Base-by-base conservation (phyloP, 2,329 filamentous ascomycete genomes). In the Trichoderma sp. region DNA sequence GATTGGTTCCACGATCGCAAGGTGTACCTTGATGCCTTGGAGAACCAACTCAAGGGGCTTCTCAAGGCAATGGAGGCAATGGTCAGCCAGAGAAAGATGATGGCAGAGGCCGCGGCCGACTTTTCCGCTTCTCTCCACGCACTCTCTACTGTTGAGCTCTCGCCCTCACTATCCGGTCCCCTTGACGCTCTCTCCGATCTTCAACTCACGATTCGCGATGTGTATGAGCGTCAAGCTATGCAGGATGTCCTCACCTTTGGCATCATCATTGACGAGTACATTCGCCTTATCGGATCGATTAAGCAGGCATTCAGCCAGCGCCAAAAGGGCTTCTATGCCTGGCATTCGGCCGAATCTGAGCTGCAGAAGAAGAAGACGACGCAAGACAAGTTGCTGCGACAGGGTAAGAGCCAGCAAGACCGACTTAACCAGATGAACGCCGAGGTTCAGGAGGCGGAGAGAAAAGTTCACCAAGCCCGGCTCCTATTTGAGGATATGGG, bases 1-100 rank as follows among this genome's bases (percentile, higher is more conserved):
- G 96, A 99, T 83, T 99, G 95, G 96, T 99, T 99, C 83, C 95
- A 99, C 77, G 96, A 99, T 76, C 94, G 96, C 73, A 93, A 92
- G 77, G 89, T 98, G 70, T 99, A 99, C 79, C 88, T 99, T 12
- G 96, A 99, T 80, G 95, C 95, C 5, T 87, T 98, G 47, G 95
- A 98, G 79, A 94, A 90, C 76, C 95, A 98, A 80, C 87, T 98
- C 73, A 97, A 95, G 80, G 91, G 93, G 11, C 85, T 98, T 17
- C 87, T 98, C 77, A 98, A 98, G 82, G 93, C 95, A 20, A 97
- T 97, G 83, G 96, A 99, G 78, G 92, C 90, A 6, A 97, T 99
- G 80, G 93, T 99, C 2, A 87, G 87, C 43, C 96, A 99, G 82
- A 91, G 96, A 71, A 98, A 97, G 84, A 93, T 93, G 63, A 91